Conservation (phyloP, 2,329 filamentous ascomycete species). For the Fusarium continuum region DNA sequence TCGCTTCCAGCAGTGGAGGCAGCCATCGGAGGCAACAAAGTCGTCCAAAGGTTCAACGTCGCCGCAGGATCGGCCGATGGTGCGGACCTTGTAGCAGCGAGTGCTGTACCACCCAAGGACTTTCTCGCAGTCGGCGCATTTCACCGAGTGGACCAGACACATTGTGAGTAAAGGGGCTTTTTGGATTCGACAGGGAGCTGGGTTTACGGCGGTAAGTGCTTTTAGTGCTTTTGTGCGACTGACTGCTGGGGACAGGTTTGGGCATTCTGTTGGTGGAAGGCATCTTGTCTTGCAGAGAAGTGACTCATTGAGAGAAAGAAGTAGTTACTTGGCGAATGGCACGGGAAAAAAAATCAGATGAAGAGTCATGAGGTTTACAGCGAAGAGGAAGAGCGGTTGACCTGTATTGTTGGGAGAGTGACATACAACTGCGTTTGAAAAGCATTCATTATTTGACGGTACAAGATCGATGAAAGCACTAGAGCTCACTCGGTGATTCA, state of each 20-base stretch:
- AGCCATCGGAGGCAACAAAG: not conserved
- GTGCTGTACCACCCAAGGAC: not conserved
- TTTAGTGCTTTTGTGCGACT: not conserved
- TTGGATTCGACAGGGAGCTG: not conserved
- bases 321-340: not conserved
- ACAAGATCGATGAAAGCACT: not conserved
- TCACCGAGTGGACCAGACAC: slow-evolving; percentile 6
- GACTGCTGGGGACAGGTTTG: not conserved
- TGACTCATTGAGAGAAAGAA: not conserved
- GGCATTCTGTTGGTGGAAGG: not conserved
- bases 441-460: not conserved
- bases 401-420: not conserved
- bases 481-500: not conserved
- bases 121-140: not conserved
- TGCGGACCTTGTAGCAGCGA: slow-evolving; percentile 1
- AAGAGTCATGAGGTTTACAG: not conserved
- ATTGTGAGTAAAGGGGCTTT: not conserved
- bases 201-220: not conserved
- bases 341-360: not conserved
- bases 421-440: slow-evolving; percentile 7
- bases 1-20: slow-evolving; percentile 1
- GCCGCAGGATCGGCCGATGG: not conserved
- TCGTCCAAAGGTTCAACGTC: not conserved
- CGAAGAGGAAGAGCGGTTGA: not conserved
- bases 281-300: not conserved